Base-by-base conservation (phyloP, 345 rosid species). In the Salix viminalis region DNA sequence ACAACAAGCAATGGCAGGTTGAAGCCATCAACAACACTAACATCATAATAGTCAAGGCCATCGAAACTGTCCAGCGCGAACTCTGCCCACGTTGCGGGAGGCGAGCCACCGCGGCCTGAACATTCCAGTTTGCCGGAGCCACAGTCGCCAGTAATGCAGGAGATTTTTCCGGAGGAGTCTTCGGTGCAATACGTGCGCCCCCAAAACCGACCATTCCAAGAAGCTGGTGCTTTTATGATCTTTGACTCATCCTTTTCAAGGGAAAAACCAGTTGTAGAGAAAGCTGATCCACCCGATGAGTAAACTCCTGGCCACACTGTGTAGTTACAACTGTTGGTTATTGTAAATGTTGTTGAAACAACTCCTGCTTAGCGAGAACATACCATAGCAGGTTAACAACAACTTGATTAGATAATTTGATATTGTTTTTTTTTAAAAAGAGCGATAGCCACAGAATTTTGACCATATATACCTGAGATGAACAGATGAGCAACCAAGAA, bases 201-300 rank as follows among this genome's bases (percentile, higher is more conserved):
- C 99, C 99, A 95, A 83, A 95, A 79, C 15, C 97, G 85, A 77
- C 99, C 99, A 1, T 87, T 90, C 99, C 99, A 95, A 16, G 94
- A 84, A 2, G 90, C 23, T 1, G 99, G 99, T 7, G 94, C 89
- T 36, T 80, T n/a, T 64, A 95, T 54, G 75, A 86, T 60, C 52
- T 74, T 79, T 50, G 90, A 65, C 80, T 93, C 92, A 19, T 90
- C 94, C 42, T 81, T 85, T 34, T 84, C 92, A 41, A 95, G 98
- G 0, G 83, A 67, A 86, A 95, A 95, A 32, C 99, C 99, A 48
- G 99, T 93, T 60, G 92, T 83, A 62, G 93, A 79, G 37, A 93
- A 91, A 1, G 92, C 44, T 18, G 94, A 91, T 16, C 30, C 30
- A 34, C 94, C 91, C 84, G 83, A 84, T 2, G 99, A 85, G 30